These are phyloP conservation scores for Taxawa tesnikishii DNA, from an alignment of 2,329 filamentous ascomycete genomes.

Conservation along the genomic window DNA sequence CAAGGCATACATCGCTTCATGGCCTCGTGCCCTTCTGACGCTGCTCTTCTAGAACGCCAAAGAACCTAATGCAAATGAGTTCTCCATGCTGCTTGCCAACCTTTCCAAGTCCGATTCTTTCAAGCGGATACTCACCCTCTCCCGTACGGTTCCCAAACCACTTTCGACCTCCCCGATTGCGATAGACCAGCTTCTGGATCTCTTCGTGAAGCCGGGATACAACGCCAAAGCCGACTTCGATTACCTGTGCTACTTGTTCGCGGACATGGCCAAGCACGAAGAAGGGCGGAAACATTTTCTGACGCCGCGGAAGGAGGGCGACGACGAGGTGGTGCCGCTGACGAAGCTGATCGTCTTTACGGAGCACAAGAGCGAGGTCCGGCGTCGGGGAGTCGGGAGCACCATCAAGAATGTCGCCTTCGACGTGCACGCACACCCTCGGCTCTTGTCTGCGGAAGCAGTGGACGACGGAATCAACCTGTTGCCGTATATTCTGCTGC, in stretches of 20 bases:
- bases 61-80: constrained; percentile 71
- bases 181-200: constrained; percentile 85
- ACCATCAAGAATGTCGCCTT: constrained; percentile 94
- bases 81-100: constrained; percentile 90
- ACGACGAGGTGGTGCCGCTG: constrained; percentile 66
- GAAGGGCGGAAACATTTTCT: constrained; percentile 47
- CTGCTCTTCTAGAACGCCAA: constrained; percentile 48
- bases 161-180: constrained; percentile 61
- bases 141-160: constrained; percentile 55
- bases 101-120: constrained; percentile 69
- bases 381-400: constrained; percentile 86
- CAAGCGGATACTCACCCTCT: constrained; percentile 54
- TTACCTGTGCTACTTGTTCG: constrained; percentile 88
- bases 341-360: constrained; percentile 93
- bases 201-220: constrained; percentile 89
- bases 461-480: constrained; percentile 62
- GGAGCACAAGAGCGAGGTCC: constrained; percentile 70
- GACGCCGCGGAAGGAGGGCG: constrained; percentile 58
- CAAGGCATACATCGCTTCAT: constrained; percentile 8
- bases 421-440: constrained; percentile 58
- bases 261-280: constrained; percentile 68
- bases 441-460: constrained; percentile 17
- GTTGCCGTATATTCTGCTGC: constrained; percentile 77
- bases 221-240: constrained; percentile 82
- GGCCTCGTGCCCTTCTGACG: background rate